Base-by-base conservation (phyloP, 352 stramenopile genomes). In the Elongisporangium senticosum region DNA sequence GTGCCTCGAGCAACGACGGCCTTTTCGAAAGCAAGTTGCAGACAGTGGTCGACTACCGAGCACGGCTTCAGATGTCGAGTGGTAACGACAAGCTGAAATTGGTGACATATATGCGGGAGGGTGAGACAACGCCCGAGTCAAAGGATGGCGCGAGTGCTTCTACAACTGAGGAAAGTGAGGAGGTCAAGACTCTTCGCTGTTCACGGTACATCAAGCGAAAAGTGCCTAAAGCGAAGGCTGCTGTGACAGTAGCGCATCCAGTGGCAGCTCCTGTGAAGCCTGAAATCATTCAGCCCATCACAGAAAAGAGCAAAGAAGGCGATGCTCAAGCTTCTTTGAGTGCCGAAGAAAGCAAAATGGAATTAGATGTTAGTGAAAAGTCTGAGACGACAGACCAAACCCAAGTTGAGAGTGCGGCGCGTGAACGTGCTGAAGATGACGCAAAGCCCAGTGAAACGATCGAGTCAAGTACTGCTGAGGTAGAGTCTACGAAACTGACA, bases 41-140 rank as follows among this genome's bases (percentile, higher is more conserved):
- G 67, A 65, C 74, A 14, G 79, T 90, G 48, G 78, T 92, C 10
- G 83, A 92, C 59, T 86, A 83, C 17, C 78, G 83, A 48, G 74
- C 80, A 15, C 79, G 83, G 17, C 71, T 92, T 5, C 76, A 89
- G 58, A 88, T 92, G 74, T 83, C 80, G 11, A 78, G 69, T 15
- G 72, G 58, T 22, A 84, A 88, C 15, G 83, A 92, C 51, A 92
- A 89, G 58, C 74, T 81, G 26, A 90, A 88, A 47, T 52, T 92
- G 21, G 40, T 62, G 2, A 69, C 63, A 24, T 72, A 79, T 40
- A 64, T 77, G 56, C 64, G 59, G 15, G 70, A 86, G 33, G 33
- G 33, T 2, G 33, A 43, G 33, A 33, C 26, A 17, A 47, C 55
- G 26, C 8, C 49, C 50, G 49, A 2, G 8, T 10, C 58, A 0